These are phyloP conservation scores for Hymenoscyphus linearis DNA, from an alignment of 2,329 filamentous ascomycete species.

Conservation along the genomic window DNA sequence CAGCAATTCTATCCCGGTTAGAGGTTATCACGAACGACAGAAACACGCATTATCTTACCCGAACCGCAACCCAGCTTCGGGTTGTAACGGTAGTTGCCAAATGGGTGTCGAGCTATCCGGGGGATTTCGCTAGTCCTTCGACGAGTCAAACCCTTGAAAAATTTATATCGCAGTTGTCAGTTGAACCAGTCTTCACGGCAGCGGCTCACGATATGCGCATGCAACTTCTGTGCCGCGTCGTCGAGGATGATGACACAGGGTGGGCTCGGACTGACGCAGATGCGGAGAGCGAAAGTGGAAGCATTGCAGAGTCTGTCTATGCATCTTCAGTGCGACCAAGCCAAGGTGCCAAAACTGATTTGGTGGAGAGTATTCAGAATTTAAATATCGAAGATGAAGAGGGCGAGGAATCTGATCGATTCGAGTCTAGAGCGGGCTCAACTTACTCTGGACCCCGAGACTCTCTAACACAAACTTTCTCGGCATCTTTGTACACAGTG, in stretches of 20 bases:
- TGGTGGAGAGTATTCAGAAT: constrained; percentile 20
- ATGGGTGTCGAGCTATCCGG: constrained; percentile 87
- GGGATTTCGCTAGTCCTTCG: constrained; percentile 78
- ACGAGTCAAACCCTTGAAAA: constrained; percentile 68
- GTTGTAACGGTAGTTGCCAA: constrained; percentile 79
- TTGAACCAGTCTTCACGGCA: constrained; percentile 74
- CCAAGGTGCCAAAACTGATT: constrained; percentile 14
- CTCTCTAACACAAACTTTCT: constrained; percentile 22
- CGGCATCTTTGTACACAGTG: constrained; percentile 51
- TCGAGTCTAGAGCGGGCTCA: constrained; percentile 24
- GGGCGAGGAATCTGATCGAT: constrained; percentile 21
- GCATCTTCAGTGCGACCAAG: constrained; percentile 19
- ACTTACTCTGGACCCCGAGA: constrained; percentile 18
- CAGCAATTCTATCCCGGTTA: constrained; percentile 71
- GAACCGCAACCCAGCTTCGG: constrained; percentile 74
- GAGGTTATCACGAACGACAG: constrained; percentile 65
- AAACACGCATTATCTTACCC: constrained; percentile 64
- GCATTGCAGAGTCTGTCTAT: constrained; percentile 17
- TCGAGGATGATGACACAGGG: constrained; percentile 84
- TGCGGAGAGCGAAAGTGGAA: constrained; percentile 26
- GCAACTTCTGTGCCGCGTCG: constrained; percentile 66
- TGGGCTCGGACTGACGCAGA: constrained; percentile 83
- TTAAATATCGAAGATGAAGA: constrained; percentile 19
- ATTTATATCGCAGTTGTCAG: constrained; percentile 70
- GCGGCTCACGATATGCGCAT: constrained; percentile 79